Conservation (phyloP, 371 early-diverging fungal species). For the Mucor mucedo region DNA sequence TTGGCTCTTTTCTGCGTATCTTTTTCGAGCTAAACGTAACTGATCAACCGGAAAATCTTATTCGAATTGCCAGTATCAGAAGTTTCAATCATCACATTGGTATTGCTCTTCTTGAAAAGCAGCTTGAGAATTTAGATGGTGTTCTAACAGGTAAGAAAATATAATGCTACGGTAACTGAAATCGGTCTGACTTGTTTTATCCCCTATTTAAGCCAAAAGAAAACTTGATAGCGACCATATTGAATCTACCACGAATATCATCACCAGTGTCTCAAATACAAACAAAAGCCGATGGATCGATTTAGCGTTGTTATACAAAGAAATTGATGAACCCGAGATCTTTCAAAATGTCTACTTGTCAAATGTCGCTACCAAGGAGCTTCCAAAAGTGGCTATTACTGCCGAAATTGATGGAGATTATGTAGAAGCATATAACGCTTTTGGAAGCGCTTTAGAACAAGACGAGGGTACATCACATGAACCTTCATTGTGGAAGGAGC, state of each 20-base stretch:
- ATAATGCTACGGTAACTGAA: not conserved
- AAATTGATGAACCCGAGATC: constrained; percentile 65
- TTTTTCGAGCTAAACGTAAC: constrained; percentile 47
- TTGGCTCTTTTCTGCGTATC: constrained; percentile 61
- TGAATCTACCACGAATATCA: not conserved
- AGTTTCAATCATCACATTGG: constrained; percentile 66
- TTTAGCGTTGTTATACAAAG: constrained; percentile 64
- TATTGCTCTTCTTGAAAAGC: constrained; percentile 58
- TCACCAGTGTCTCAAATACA: too few relatives aligned
- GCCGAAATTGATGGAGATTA: constrained; percentile 66
- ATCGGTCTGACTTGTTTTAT: not conserved
- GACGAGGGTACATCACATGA: not conserved
- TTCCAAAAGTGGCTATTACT: constrained; percentile 60
- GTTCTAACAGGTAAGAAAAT: constrained; percentile 4
- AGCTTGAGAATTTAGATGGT: constrained; percentile 15
- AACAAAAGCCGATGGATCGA: constrained; percentile 53
- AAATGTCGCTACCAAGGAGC: constrained; percentile 51
- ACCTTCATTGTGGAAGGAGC: constrained; percentile 52
- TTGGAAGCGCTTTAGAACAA: constrained; percentile 33
- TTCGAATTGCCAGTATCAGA: constrained; percentile 44
- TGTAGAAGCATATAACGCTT: constrained; percentile 56
- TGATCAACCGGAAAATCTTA: constrained; percentile 28
- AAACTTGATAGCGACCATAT: not conserved
- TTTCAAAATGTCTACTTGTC: constrained; percentile 64
- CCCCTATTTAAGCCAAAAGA: not conserved